A percentile compares a stretch with the other conserved stretches of the same genome.
Conservation (phyloP, 139 green algal genomes). For the Chlamydomonas schloesseri region DNA sequence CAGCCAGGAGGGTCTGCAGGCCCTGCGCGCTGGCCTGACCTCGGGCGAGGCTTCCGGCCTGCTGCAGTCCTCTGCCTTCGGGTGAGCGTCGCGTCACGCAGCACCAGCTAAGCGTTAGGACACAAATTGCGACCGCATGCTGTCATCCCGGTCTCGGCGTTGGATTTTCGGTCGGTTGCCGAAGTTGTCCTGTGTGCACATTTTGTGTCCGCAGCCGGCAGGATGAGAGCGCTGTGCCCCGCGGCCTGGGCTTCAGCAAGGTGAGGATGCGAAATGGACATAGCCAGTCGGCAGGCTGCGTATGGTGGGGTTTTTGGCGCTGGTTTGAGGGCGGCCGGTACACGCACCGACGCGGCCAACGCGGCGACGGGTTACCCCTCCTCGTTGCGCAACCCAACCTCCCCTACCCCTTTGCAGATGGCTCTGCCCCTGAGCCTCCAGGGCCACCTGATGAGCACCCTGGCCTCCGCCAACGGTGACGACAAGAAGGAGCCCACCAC, state of each 20-base stretch:
- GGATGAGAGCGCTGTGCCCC: conserved; percentile 8
- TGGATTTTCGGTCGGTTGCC: background rate
- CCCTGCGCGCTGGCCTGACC: conserved; percentile 4
- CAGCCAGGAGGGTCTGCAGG: conserved; percentile 24
- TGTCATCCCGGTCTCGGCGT: background rate
- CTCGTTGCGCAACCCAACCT: too few species aligned
- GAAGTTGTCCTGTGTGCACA: background rate
- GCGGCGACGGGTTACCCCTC: too few species aligned
- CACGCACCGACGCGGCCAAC: too few species aligned
- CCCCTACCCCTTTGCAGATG: conserved; percentile 19
- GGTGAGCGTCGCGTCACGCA: background rate
- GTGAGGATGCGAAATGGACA: background rate
- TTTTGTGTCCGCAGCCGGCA: conserved; percentile 39
- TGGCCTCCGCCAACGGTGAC: conserved; percentile 37
- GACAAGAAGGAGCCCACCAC: conserved; percentile 53
- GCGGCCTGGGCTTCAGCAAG: conserved; percentile 27
- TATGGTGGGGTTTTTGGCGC: too few species aligned
- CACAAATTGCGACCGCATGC: background rate
- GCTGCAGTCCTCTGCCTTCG: conserved; percentile 18
- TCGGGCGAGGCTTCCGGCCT: conserved; percentile 38
- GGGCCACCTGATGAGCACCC: conserved; percentile 50
- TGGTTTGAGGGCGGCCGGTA: too few species aligned
- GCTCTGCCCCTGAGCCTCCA: conserved; percentile 46
- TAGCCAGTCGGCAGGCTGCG: too few species aligned
- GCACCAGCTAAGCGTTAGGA: background rate